Evolutionary conservation across 192 early-diverging fungal genomes (phyloP).

Genomic region (Coemansia sp.): DNA sequence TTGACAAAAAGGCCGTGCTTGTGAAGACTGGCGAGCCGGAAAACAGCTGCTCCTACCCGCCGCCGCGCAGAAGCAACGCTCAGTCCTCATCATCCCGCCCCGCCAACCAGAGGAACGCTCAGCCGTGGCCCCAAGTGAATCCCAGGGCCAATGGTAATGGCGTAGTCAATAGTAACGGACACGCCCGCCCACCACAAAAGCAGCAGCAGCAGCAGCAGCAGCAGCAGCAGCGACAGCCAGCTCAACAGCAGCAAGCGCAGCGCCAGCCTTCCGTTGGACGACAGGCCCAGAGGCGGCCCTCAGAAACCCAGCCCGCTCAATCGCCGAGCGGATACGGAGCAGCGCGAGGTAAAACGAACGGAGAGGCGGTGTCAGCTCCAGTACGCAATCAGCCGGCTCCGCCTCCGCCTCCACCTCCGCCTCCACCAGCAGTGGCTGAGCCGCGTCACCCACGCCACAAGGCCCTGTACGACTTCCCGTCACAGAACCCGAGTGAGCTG

Average conservation of each 20-base stretch:
- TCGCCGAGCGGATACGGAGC: neutral
- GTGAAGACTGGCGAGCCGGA: slow-evolving; percentile 63
- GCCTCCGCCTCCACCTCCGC: slow-evolving; percentile 59
- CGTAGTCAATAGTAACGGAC: neutral
- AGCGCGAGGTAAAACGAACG: slow-evolving; percentile 1
- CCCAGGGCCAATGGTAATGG: slow-evolving; percentile 2
- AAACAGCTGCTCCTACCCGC: slow-evolving; percentile 44
- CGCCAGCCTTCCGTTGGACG: neutral
- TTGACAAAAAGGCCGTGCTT: slow-evolving; percentile 71
- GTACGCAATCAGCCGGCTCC: slow-evolving; percentile 6
- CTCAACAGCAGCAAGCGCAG: slow-evolving; percentile 7
- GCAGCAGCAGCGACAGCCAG: slow-evolving; percentile 10
- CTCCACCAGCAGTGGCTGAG: slow-evolving; percentile 55
- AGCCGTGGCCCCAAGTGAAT: slow-evolving; percentile 12
- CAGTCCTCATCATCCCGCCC: neutral
- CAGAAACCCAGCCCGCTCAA: neutral
- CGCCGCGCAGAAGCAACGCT: slow-evolving; percentile 10
- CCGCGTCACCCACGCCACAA: slow-evolving; percentile 59
- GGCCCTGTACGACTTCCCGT: slow-evolving; percentile 67
- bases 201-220: slow-evolving; percentile 16
- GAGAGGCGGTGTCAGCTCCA: slow-evolving; percentile 9
- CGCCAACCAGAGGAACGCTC: neutral
- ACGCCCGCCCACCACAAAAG: slow-evolving; percentile 2
- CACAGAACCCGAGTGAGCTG: slow-evolving; percentile 63
- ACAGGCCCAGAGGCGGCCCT: neutral